These are phyloP conservation scores for Tulasnella calospora DNA, from an alignment of 768 basidiomycete genomes.

Conservation along the genomic window DNA sequence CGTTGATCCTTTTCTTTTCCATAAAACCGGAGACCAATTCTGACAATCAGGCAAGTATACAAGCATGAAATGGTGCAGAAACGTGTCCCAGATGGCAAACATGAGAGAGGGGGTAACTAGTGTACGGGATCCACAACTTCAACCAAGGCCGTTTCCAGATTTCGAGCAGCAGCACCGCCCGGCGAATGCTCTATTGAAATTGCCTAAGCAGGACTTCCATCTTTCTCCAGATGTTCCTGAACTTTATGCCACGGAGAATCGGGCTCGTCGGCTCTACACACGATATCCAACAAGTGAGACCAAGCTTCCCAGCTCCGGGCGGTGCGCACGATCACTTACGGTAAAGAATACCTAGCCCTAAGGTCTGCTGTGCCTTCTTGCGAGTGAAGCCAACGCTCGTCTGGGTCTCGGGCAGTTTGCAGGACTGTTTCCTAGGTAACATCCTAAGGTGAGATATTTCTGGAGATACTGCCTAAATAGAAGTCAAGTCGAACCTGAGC, in stretches of 20 bases:
- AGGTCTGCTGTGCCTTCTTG: background rate
- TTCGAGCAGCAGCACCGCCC: too few relatives aligned
- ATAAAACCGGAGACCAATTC: too few relatives aligned
- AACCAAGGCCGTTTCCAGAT: background rate
- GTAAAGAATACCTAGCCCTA: background rate
- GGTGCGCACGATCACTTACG: background rate
- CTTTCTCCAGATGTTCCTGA: background rate
- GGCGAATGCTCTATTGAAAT: background rate
- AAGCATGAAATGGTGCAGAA: too few relatives aligned
- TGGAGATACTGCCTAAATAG: too few relatives aligned
- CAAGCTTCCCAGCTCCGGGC: background rate
- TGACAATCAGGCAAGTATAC: too few relatives aligned
- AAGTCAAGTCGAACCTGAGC: too few relatives aligned
- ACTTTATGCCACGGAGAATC: background rate
- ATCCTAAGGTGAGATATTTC: too few relatives aligned
- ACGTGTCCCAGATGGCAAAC: background rate
- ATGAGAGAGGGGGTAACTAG: constrained; percentile 27
- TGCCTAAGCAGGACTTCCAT: too few relatives aligned
- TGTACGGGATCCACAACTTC: too few relatives aligned
- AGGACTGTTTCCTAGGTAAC: too few relatives aligned
- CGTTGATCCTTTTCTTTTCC: too few relatives aligned
- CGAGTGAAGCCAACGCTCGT: background rate
- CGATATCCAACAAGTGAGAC: background rate
- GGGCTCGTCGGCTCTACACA: background rate
- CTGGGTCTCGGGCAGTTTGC: constrained; percentile 32